Evolutionary conservation across 2,329 filamentous ascomycete genomes (phyloP), one percentile per base, ranked within the genome.

Genomic region (Parascedosporium putredinis): DNA sequence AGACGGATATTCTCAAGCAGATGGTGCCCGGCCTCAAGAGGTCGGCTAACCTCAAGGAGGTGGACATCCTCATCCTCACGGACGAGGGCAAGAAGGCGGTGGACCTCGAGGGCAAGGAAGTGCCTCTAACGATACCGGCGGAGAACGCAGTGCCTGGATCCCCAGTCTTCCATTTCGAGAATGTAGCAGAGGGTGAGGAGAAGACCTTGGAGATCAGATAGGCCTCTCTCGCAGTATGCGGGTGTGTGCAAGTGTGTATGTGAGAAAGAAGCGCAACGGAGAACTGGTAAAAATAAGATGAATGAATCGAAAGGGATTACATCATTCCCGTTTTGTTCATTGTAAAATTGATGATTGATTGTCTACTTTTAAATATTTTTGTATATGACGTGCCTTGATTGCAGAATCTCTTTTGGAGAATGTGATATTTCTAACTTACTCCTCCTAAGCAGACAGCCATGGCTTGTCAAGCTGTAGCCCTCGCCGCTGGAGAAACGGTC

Each of bases 101-200:
- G 50, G 70, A 79, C 31, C 65, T 84, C 59, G 67, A 70, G 51
- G 71, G 67, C 38, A 64, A 67, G 58, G 78, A 79, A 50, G 79
- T 82, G 58, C 77, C 78, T 56, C 71, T 76, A 54, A 71, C 72
- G 55, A 75, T 70, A 12, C 72, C 70, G 2, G 88, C 87, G 10
- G 86, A 87, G 60, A 74, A 74, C 56, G 88, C 91, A 5, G 81
- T 93, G 51, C 91, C 91, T 12, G 90, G 90, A 2, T 73, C 77
- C 56, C 90, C 90, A 47, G 86, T 79, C 38, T 95, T 94, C 67
- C 73, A 79, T 59, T 95, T 96, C 69, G 84, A 88, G 69, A 95
- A 95, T 64, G 75, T 93, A 48, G 73, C 75, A 58, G 68, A 57
- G 34, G 68, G 57, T 53, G 44, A 20, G 38, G 38, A 42, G 38